Evolutionary conservation across 352 stramenopile species (phyloP).

Genomic region (Paralagenidium karlingii): DNA sequence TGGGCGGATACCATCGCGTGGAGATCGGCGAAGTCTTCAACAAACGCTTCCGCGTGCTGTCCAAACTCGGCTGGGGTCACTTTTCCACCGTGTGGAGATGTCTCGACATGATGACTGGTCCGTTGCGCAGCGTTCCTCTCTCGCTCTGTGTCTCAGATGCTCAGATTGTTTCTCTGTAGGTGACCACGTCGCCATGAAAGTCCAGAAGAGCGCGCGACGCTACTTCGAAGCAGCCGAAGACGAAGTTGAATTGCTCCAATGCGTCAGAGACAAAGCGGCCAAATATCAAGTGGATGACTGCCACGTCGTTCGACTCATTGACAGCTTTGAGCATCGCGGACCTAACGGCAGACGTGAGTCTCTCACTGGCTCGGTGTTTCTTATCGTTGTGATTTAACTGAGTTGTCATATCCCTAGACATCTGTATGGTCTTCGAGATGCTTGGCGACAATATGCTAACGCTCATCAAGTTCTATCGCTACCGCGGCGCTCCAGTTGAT

Average conservation of each 20-base stretch:
- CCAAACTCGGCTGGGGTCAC: slow-evolving; percentile 99
- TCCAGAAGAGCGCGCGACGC: slow-evolving; percentile 96
- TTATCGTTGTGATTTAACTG: slow-evolving; percentile 5
- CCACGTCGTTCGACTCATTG: slow-evolving; percentile 60
- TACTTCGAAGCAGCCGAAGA: slow-evolving; percentile 98
- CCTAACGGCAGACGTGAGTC: slow-evolving; percentile 87
- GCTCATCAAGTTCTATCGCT: slow-evolving; percentile 99
- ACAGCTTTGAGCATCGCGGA: slow-evolving; percentile 95
- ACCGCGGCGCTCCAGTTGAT: slow-evolving; percentile 92
- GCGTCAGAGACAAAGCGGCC: slow-evolving; percentile 54
- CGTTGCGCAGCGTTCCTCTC: too few species aligned
- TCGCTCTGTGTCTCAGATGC: slow-evolving; percentile 2
- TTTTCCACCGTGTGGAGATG: slow-evolving; percentile 99
- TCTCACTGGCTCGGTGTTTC: neutral
- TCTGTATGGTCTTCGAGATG: slow-evolving; percentile 99
- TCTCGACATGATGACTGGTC: slow-evolving; percentile 66
- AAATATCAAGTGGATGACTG: slow-evolving; percentile 16
- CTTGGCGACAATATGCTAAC: slow-evolving; percentile 97
- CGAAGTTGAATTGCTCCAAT: slow-evolving; percentile 96
- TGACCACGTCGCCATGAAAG: slow-evolving; percentile 93
- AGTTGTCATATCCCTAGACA: slow-evolving; percentile 21
- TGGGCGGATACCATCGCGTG: slow-evolving; percentile 97
- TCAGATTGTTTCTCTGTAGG: too few species aligned
- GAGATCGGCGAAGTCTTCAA: slow-evolving; percentile 87
- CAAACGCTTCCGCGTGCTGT: slow-evolving; percentile 90